phyloP scores from a whole-genome alignment of 257 asterid genomes.

The Coffea eugenioides region DNA sequence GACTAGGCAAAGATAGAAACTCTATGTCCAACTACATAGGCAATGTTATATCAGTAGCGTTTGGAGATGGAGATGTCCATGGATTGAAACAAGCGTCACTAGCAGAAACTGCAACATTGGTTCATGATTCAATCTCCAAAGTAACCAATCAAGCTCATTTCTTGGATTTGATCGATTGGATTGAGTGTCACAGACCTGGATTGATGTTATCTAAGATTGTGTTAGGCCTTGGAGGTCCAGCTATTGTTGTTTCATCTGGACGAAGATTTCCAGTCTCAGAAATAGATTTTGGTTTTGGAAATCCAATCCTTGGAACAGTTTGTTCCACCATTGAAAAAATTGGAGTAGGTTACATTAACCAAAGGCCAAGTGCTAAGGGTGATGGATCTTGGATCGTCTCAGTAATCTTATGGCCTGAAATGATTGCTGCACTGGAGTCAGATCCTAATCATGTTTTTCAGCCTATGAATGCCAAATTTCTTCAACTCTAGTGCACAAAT shows the following conservation, averaged over 20 bases:
- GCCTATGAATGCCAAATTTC: conserved; percentile 40
- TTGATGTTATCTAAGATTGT: conserved; percentile 50
- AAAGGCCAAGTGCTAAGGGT: conserved; percentile 39
- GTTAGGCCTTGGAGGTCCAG: conserved; percentile 42
- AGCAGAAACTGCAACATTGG: conserved; percentile 30
- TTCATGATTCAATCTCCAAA: conserved; percentile 34
- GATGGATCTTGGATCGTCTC: conserved; percentile 66
- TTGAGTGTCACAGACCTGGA: conserved; percentile 61
- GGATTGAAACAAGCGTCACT: conserved; percentile 30
- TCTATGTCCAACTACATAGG: conserved; percentile 47
- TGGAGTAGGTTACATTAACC: conserved; percentile 66
- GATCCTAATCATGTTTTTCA: conserved; percentile 41
- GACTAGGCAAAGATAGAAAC: conserved; percentile 21
- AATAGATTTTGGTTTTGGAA: conserved; percentile 61
- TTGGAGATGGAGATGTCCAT: conserved; percentile 30
- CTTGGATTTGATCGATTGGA: conserved; percentile 58
- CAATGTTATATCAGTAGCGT: conserved; percentile 44
- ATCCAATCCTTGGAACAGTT: conserved; percentile 52
- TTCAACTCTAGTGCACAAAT: conserved; percentile 24
- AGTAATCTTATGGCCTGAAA: conserved; percentile 56
- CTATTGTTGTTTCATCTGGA: conserved; percentile 52
- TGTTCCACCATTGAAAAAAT: conserved; percentile 49
- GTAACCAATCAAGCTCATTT: conserved; percentile 48
- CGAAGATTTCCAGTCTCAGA: conserved; percentile 55
- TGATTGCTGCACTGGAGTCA: conserved; percentile 53